Percentiles rank a stretch among this genome's conserved stretches.
Conservation (phyloP, 768 basidiomycete species). For the Filobasidium wieringae region DNA sequence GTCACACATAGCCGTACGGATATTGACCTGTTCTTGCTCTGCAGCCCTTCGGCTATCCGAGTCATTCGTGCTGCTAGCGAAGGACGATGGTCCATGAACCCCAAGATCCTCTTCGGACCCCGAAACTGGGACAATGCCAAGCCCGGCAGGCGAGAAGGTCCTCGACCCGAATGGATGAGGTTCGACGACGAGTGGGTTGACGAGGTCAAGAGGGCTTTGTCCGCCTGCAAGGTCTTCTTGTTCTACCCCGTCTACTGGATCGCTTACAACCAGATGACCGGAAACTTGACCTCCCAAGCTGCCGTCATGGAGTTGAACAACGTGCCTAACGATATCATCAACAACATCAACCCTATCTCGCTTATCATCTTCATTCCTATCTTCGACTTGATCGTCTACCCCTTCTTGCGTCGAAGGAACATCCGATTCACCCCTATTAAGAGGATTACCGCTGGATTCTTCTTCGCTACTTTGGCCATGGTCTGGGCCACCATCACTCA, state of each 20-base stretch:
- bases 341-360: slow-evolving; percentile 24
- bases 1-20: too few relatives aligned
- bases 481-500: slow-evolving; percentile 14
- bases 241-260: slow-evolving; percentile 15
- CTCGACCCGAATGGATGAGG: slow-evolving; percentile 4
- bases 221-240: slow-evolving; percentile 14
- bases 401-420: slow-evolving; percentile 10
- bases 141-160: slow-evolving; percentile 2
- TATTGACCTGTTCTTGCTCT: neutral
- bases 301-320: slow-evolving; percentile 16
- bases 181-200: slow-evolving; percentile 12
- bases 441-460: slow-evolving; percentile 19
- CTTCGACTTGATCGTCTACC: slow-evolving; percentile 21
- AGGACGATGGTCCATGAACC: slow-evolving; percentile 1
- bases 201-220: slow-evolving; percentile 10
- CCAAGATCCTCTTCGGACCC: slow-evolving; percentile 9
- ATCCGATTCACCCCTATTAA: slow-evolving; percentile 20
- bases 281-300: slow-evolving; percentile 13
- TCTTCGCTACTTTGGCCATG: slow-evolving; percentile 19
- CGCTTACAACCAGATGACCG: slow-evolving; percentile 15
- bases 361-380: slow-evolving; percentile 18
- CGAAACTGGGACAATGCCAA: slow-evolving; percentile 13
- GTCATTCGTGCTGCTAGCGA: slow-evolving; percentile 1
- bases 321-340: slow-evolving; percentile 25
- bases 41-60: slow-evolving; percentile 2